A percentile compares a stretch with the other conserved stretches of the same genome.
Evolutionary conservation across 768 basidiomycete genomes (phyloP).

Genomic region (Auriscalpium microsporum): DNA sequence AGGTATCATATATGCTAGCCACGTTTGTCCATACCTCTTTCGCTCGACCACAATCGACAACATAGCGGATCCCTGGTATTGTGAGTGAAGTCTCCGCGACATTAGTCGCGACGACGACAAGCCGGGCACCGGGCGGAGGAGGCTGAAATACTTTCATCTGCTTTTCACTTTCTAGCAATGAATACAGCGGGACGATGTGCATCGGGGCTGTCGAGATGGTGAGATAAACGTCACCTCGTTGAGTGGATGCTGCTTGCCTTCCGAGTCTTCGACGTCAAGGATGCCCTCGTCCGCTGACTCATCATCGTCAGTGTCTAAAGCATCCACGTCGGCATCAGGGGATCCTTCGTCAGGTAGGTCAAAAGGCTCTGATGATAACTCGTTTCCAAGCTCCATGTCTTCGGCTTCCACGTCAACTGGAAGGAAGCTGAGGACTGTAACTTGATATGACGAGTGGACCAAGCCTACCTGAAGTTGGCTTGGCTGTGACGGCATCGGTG

Average conservation of each 20-base stretch:
- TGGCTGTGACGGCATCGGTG: slow-evolving; percentile 18
- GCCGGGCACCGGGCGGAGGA: slow-evolving; percentile 70
- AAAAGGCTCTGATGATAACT: slow-evolving; percentile 36
- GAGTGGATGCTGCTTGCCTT: slow-evolving; percentile 35
- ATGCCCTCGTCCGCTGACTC: slow-evolving; percentile 48
- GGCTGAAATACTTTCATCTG: slow-evolving; percentile 90
- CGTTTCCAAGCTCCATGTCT: slow-evolving; percentile 66
- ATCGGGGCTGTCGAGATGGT: slow-evolving; percentile 57
- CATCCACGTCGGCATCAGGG: slow-evolving; percentile 62
- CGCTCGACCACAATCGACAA: slow-evolving; percentile 92
- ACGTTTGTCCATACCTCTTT: slow-evolving; percentile 62
- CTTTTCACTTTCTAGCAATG: slow-evolving; percentile 83
- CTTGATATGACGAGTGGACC: not conserved
- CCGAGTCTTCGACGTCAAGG: slow-evolving; percentile 55
- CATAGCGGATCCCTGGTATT: slow-evolving; percentile 94
- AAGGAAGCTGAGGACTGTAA: not conserved
- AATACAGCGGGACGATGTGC: slow-evolving; percentile 92
- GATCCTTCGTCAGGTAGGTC: slow-evolving; percentile 57
- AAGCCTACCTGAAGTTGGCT: slow-evolving; percentile 40
- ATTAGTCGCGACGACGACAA: slow-evolving; percentile 94
- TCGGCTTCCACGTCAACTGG: slow-evolving; percentile 73
- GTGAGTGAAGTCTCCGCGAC: slow-evolving; percentile 96
- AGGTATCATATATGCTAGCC: not conserved
- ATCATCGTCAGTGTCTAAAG: slow-evolving; percentile 65
- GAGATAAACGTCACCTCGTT: not conserved